phyloP scores from a whole-genome alignment of 495 filamentous ascomycete genomes.

The Aspergillus egyptiacus region DNA sequence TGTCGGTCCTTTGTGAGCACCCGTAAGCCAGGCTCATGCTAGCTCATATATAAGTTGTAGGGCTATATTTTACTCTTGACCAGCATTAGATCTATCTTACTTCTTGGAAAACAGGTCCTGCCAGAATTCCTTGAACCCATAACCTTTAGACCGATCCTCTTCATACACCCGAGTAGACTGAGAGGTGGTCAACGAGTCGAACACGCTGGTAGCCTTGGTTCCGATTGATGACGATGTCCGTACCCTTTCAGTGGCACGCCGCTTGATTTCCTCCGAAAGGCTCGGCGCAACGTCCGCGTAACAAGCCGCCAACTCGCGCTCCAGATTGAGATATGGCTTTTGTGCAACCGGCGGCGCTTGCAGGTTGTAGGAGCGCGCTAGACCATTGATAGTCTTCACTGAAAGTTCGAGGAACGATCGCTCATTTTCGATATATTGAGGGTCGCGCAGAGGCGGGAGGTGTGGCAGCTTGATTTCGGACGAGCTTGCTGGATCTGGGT shows the following conservation, averaged over 20 bases:
- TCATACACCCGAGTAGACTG: slow-evolving; percentile 61
- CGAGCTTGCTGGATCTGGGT: slow-evolving; percentile 4
- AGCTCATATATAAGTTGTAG: not conserved
- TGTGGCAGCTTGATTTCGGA: slow-evolving; percentile 28
- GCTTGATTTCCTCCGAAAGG: slow-evolving; percentile 63
- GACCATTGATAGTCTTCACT: slow-evolving; percentile 69
- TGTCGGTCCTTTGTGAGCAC: too few species aligned
- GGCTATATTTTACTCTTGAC: not conserved
- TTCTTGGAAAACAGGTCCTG: slow-evolving; percentile 62
- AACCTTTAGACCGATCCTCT: slow-evolving; percentile 57
- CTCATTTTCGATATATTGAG: slow-evolving; percentile 58
- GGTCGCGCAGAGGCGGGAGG: slow-evolving; percentile 39
- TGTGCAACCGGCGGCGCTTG: slow-evolving; percentile 88
- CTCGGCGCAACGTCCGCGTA: slow-evolving; percentile 80
- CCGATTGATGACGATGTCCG: slow-evolving; percentile 31
- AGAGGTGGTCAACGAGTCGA: slow-evolving; percentile 48
- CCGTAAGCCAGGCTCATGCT: too few species aligned
- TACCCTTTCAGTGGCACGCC: slow-evolving; percentile 53
- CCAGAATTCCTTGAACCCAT: slow-evolving; percentile 87
- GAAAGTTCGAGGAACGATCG: slow-evolving; percentile 70
- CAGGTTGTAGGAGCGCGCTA: slow-evolving; percentile 88
- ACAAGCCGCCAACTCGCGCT: slow-evolving; percentile 73
- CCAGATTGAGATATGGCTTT: slow-evolving; percentile 84
- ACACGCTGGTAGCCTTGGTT: slow-evolving; percentile 37
- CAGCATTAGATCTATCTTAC: slow-evolving; percentile 2